Evolutionary conservation across 225 moss, liverwort and hornwort species (phyloP).

Genomic region (Anthoceros angustus): DNA sequence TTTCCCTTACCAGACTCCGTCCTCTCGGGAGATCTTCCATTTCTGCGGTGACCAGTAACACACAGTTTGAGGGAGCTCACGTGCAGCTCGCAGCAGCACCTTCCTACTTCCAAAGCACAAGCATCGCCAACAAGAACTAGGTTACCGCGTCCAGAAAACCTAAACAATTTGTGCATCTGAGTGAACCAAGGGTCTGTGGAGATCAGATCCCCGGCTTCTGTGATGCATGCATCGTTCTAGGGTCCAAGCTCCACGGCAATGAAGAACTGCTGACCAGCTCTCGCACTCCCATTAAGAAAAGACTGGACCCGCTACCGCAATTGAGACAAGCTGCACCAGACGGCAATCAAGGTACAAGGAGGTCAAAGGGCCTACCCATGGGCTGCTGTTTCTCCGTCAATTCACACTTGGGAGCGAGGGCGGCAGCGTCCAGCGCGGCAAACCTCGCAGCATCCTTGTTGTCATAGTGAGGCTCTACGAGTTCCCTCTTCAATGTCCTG

Average conservation of each 20-base stretch:
- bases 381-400: conserved; percentile 36
- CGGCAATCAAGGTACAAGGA: neutral
- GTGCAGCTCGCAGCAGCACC: neutral
- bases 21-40: conserved; percentile 5
- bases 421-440: conserved; percentile 43
- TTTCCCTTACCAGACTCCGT: conserved; percentile 5
- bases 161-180: neutral
- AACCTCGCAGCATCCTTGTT: conserved; percentile 45
- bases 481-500: conserved; percentile 80
- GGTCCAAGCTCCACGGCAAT: neutral
- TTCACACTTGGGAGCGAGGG: conserved; percentile 62
- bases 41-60: neutral
- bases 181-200: neutral
- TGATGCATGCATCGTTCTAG: neutral
- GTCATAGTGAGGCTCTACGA: conserved; percentile 60
- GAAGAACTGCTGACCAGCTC: neutral
- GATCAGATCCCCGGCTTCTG: neutral
- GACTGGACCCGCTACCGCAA: neutral
- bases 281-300: neutral
- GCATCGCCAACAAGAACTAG: neutral
- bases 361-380: conserved; percentile 15
- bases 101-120: neutral
- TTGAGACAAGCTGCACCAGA: neutral
- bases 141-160: neutral
- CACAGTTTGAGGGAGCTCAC: too few species aligned